Evolutionary conservation across 2,329 filamentous ascomycete species (phyloP), one percentile per base, ranked within the genome.

Genomic region (Alternaria arborescens): DNA sequence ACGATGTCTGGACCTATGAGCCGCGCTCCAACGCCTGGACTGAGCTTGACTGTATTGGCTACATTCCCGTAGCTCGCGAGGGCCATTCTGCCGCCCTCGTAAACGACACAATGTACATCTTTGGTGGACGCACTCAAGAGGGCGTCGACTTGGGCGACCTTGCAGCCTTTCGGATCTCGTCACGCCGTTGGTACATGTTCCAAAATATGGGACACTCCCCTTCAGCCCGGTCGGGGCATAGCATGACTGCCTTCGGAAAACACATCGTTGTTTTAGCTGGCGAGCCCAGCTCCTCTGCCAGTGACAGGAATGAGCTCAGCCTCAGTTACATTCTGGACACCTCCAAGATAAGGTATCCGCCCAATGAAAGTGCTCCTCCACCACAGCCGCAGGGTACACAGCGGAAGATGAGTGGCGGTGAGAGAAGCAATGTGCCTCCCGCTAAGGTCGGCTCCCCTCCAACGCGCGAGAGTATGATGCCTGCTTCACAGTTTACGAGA

Each of bases 191-290:
- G 95, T 99, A 98, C 78, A 99, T 95, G 36, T 99, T 99, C 80
- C 95, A 99, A 75, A 99, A 99, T 75, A 99, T 99, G 95, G 95
- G 95, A 0, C 94, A 94, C 3, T 96, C 94, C 1, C 95, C 95
- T 0, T 97, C 94, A 3, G 89, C 95, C 32, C 87, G 95, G 61
- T 98, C 94, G 16, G 95, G 95, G 1, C 95, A 99, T 78, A 97
- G 93, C 78, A 98, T 99, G 95, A 98, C 95, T 2, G 89, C 93
- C 2, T 92, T 94, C 64, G 93, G 92, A 30, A 97, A 97, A 78
- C 91, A 94, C 61, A 90, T 99, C 64, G 90, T 98, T 48, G 92
- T 98, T 41, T 84, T 98, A 32, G 96, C 92, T 38, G 95, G 95
- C 66, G 96, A 99, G 78, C 95, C 95, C 14, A 98, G 94, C 77